Evolutionary conservation across 768 basidiomycete genomes (phyloP).

Genomic region (Multifurca ochricompacta): DNA sequence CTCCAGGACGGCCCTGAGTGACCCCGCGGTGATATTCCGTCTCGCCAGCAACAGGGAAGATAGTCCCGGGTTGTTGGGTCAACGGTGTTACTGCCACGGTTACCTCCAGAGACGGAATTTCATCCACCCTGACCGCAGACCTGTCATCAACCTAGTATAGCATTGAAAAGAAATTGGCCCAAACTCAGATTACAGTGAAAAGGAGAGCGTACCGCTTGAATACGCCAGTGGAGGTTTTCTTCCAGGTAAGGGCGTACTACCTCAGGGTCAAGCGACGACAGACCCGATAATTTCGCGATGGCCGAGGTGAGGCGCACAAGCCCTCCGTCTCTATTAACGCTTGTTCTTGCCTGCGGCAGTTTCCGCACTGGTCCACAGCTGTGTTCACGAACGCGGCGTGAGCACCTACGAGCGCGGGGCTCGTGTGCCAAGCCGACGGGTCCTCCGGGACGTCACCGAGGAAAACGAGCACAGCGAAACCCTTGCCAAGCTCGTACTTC

Average conservation of each 20-base stretch:
- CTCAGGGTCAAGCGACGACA: conserved; percentile 31
- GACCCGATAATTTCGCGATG: conserved; percentile 24
- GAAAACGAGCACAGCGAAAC: conserved; percentile 43
- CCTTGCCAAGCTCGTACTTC: conserved; percentile 36
- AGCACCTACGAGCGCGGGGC: conserved; percentile 35
- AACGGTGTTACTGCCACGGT: neutral
- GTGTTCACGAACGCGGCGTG: conserved; percentile 38
- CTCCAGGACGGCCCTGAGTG: conserved; percentile 14
- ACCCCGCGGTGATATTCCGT: conserved; percentile 9
- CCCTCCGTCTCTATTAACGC: conserved; percentile 30
- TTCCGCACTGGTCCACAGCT: conserved; percentile 31
- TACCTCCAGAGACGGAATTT: conserved; percentile 16
- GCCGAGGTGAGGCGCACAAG: conserved; percentile 38
- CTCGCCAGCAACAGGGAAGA: conserved; percentile 7
- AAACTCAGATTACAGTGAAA: neutral
- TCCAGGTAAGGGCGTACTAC: conserved; percentile 37
- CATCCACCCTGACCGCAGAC: neutral
- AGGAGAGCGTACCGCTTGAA: conserved; percentile 31
- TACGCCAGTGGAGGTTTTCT: conserved; percentile 35
- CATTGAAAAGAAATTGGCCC: neutral
- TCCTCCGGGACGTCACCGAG: conserved; percentile 36
- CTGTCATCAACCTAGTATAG: conserved; percentile 3
- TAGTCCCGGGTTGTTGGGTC: neutral
- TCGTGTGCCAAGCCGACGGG: conserved; percentile 31
- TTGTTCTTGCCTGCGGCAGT: conserved; percentile 31